phyloP scores from a whole-genome alignment of 257 asterid genomes.

The Solanum corneliomulleri region DNA sequence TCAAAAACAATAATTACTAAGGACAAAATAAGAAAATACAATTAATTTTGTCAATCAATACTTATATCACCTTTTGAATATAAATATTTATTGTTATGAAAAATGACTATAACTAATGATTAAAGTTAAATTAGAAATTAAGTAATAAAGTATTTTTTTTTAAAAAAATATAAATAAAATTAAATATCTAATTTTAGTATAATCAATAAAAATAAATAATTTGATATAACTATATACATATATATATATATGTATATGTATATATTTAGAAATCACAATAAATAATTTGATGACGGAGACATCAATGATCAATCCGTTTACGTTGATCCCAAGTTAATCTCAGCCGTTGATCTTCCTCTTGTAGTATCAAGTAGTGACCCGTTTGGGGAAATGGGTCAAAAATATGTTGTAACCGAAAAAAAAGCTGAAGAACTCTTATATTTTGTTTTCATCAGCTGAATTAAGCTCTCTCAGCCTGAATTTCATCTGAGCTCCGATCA shows the following conservation, averaged over 20 bases:
- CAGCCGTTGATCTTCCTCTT: not conserved
- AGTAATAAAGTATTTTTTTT: not conserved
- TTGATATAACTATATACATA: not conserved
- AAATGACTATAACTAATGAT: too few species aligned
- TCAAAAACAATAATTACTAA: not conserved
- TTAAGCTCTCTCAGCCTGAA: not conserved
- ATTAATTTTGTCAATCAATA: not conserved
- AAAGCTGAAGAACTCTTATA: not conserved
- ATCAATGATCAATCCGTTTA: not conserved
- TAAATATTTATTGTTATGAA: too few species aligned
- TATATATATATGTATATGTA: not conserved
- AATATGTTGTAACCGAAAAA: not conserved
- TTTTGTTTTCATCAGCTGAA: not conserved
- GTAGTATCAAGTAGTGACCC: not conserved
- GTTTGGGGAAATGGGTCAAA: not conserved
- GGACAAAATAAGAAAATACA: not conserved
- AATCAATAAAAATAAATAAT: accelerated
- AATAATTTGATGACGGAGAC: not conserved
- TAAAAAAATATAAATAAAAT: not conserved
- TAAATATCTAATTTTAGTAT: too few species aligned
- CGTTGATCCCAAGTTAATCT: not conserved
- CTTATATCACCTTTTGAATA: not conserved
- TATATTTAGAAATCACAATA: not conserved
- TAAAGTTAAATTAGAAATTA: too few species aligned
- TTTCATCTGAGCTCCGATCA: not conserved